Percentiles rank a stretch among this genome's conserved stretches.
Evolutionary conservation across 2,329 filamentous ascomycete species (phyloP).

Genomic region (Magnaporthales sp.): DNA sequence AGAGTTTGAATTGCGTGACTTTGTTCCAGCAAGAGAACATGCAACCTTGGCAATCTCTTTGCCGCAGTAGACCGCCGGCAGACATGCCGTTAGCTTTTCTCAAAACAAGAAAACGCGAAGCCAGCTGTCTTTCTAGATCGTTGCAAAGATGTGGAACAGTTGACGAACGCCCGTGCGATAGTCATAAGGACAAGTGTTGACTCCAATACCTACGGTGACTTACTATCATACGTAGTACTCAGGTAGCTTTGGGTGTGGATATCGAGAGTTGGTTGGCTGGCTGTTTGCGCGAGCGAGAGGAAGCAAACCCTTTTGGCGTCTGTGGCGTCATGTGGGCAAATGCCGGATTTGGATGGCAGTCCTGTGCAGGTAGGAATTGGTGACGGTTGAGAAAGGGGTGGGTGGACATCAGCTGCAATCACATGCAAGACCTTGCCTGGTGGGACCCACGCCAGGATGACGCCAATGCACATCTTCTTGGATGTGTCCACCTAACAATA

Average conservation of each 20-base stretch:
- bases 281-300: neutral
- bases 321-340: neutral
- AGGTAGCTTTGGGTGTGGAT: neutral
- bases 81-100: neutral
- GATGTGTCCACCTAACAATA: neutral
- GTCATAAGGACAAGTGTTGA: neutral
- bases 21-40: too few relatives aligned
- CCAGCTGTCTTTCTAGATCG: neutral
- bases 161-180: neutral
- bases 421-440: conserved; percentile 5
- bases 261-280: neutral
- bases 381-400: neutral
- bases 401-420: neutral
- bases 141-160: neutral
- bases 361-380: neutral
- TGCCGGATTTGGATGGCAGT: neutral
- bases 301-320: neutral
- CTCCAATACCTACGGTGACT: too few relatives aligned
- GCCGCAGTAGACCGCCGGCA: neutral
- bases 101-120: neutral
- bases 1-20: neutral
- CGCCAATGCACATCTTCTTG: neutral
- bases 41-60: neutral
- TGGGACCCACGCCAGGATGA: neutral
- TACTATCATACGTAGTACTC: too few relatives aligned